Percentiles rank a stretch among this genome's conserved stretches.
Conservation (phyloP, 805 yeast genomes). For the Metschnikowia chrysomelidarum region DNA sequence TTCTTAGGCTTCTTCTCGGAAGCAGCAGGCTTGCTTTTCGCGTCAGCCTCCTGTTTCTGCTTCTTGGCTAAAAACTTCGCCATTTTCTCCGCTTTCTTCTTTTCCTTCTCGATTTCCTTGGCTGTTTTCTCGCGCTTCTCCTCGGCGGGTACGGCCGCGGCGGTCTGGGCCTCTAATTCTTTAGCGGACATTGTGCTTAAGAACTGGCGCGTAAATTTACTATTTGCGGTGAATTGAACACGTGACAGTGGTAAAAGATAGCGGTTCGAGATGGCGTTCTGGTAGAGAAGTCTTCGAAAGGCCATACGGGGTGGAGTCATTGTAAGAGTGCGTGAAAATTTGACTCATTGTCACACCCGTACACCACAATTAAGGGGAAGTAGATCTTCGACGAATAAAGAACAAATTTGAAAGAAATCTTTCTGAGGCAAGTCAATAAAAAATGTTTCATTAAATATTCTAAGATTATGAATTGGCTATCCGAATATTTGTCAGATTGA, state of each 20-base stretch:
- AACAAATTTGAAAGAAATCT: no score
- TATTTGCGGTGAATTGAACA: no score
- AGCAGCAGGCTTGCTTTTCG: constrained; percentile 36
- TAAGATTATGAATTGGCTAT: no score
- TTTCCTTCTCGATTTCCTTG: constrained; percentile 82
- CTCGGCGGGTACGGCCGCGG: constrained; percentile 10
- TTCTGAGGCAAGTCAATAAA: no score
- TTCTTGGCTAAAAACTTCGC: constrained; percentile 87
- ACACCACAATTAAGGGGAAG: no score
- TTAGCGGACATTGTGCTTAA: constrained; percentile 17
- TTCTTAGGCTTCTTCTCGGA: constrained; percentile 62
- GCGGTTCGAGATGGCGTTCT: constrained; percentile 1
- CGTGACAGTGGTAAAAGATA: no score
- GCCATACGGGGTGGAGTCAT: constrained; percentile 15
- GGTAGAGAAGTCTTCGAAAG: constrained; percentile 17
- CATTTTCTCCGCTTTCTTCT: constrained; percentile 82
- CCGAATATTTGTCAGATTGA: no score
- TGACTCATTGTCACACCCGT: constrained; percentile 9
- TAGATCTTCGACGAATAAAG: no score
- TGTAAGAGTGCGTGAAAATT: no score
- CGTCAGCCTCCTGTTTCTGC: constrained; percentile 50
- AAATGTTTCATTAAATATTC: no score
- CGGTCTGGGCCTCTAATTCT: constrained; percentile 10
- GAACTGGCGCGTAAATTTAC: constrained; percentile 5
- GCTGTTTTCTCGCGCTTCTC: constrained; percentile 49